phyloP scores from a whole-genome alignment of 1,284 basidiomycete species.

The Mixia osmundae region DNA sequence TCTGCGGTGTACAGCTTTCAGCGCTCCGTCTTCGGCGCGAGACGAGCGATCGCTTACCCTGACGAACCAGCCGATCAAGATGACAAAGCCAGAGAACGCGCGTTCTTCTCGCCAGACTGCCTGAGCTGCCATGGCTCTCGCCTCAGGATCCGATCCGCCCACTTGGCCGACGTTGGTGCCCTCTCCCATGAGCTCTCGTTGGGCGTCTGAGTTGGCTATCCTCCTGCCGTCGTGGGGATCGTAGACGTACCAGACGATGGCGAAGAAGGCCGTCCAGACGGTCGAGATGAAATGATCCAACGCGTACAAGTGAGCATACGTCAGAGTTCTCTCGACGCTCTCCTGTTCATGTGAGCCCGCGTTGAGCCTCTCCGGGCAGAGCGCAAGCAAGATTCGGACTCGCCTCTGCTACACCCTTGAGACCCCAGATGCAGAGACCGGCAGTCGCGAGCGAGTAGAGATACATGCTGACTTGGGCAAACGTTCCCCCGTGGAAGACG shows the following conservation, averaged over 20 bases:
- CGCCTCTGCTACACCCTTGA: constrained; percentile 61
- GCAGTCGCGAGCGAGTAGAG: constrained; percentile 73
- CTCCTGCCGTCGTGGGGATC: constrained; percentile 70
- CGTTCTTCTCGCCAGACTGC: constrained; percentile 78
- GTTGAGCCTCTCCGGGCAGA: too few species aligned
- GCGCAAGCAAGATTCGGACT: too few species aligned
- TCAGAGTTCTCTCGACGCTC: constrained; percentile 53
- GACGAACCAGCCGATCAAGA: constrained; percentile 58
- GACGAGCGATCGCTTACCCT: constrained; percentile 38
- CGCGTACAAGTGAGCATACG: constrained; percentile 77
- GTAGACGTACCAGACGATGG: constrained; percentile 66
- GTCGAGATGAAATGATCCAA: constrained; percentile 84
- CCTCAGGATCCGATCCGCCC: constrained; percentile 19
- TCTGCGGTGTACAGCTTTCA: constrained; percentile 27
- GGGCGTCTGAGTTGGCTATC: constrained; percentile 56
- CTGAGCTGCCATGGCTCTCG: constrained; percentile 45
- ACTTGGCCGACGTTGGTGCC: constrained; percentile 11
- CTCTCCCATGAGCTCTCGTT: constrained; percentile 60
- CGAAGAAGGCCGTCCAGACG: constrained; percentile 75
- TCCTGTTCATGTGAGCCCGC: too few species aligned
- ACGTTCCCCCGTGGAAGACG: constrained; percentile 62
- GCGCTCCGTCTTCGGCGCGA: background rate
- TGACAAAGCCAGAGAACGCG: constrained; percentile 47
- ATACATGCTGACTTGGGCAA: constrained; percentile 75
- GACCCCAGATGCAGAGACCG: constrained; percentile 60